Conservation (phyloP, 2,329 filamentous ascomycete genomes). For the Phialocephala subalpina region DNA sequence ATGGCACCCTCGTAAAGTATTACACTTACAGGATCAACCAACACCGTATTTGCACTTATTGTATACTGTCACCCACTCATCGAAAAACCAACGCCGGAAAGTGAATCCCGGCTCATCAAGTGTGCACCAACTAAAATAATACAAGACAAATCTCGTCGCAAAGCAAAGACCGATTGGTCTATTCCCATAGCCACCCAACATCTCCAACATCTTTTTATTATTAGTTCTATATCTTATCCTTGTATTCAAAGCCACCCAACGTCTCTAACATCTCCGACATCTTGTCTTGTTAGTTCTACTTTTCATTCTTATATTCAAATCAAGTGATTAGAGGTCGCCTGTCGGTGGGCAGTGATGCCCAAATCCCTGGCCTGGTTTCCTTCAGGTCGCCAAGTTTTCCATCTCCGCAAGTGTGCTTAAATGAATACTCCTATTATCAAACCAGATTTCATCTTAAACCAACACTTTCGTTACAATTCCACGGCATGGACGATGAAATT, state of each 20-base stretch:
- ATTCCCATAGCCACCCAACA: slow-evolving; percentile 2
- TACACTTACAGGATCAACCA: no score
- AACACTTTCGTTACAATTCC: not conserved
- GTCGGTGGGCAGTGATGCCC: not conserved
- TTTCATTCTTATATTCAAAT: no score
- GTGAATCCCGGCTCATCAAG: slow-evolving; percentile 4
- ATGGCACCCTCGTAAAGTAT: not conserved
- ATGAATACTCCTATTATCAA: slow-evolving; percentile 5
- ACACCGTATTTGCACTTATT: no score
- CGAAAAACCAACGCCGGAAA: slow-evolving; percentile 5
- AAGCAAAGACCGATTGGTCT: slow-evolving; percentile 5
- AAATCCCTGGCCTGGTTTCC: slow-evolving; percentile 4
- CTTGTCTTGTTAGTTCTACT: not conserved
- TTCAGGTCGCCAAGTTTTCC: slow-evolving; percentile 2
- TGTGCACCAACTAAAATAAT: not conserved
- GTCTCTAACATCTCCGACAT: no score
- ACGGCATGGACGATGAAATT: slow-evolving; percentile 4
- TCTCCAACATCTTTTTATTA: slow-evolving; percentile 4
- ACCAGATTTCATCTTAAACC: not conserved
- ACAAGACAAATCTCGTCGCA: not conserved
- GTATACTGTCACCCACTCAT: not conserved
- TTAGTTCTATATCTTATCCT: slow-evolving; percentile 7
- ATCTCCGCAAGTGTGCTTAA: slow-evolving; percentile 6
- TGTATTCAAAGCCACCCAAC: not conserved
- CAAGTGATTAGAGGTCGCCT: no score